A percentile compares a stretch with the other conserved stretches of the same genome.
These are phyloP conservation scores for Entrophospora sp. DNA, from an alignment of 192 early-diverging fungal species.

Conservation along the genomic window DNA sequence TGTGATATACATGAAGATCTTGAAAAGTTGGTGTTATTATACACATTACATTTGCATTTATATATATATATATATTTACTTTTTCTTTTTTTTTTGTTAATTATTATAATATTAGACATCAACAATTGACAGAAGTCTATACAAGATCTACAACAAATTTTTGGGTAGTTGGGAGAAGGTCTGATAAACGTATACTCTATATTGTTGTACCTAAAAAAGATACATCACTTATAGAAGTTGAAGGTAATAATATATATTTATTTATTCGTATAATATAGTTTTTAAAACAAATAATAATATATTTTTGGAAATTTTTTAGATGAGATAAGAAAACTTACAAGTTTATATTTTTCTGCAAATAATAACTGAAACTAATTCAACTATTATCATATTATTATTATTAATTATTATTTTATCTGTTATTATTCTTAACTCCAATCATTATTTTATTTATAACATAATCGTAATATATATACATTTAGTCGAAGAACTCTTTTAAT, in stretches of 20 bases:
- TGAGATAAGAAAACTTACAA: constrained; percentile 30
- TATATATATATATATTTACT: background rate
- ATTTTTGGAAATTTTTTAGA: constrained; percentile 20
- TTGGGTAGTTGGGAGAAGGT: constrained; percentile 47
- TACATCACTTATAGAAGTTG: constrained; percentile 40
- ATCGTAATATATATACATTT: too few species aligned
- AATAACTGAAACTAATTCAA: too few species aligned
- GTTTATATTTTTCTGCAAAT: constrained; percentile 29
- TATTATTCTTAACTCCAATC: too few species aligned
- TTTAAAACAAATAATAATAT: background rate
- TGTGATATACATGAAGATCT: constrained; percentile 47
- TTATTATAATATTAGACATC: too few species aligned
- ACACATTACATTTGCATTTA: background rate
- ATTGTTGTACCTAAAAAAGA: constrained; percentile 52
- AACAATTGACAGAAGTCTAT: constrained; percentile 39
- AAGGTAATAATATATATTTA: constrained; percentile 31
- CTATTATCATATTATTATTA: too few species aligned
- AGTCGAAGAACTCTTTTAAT: too few species aligned
- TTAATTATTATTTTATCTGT: too few species aligned
- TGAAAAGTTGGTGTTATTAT: constrained; percentile 23
- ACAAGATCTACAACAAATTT: constrained; percentile 42
- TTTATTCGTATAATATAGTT: background rate
- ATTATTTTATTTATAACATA: too few species aligned
- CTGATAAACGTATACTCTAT: constrained; percentile 43
- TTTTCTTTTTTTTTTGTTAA: background rate